Percentiles rank a stretch among this genome's conserved stretches.
These are phyloP conservation scores for Hapsidospora chrysogenum DNA, from an alignment of 495 filamentous ascomycete species.

Conservation along the genomic window DNA sequence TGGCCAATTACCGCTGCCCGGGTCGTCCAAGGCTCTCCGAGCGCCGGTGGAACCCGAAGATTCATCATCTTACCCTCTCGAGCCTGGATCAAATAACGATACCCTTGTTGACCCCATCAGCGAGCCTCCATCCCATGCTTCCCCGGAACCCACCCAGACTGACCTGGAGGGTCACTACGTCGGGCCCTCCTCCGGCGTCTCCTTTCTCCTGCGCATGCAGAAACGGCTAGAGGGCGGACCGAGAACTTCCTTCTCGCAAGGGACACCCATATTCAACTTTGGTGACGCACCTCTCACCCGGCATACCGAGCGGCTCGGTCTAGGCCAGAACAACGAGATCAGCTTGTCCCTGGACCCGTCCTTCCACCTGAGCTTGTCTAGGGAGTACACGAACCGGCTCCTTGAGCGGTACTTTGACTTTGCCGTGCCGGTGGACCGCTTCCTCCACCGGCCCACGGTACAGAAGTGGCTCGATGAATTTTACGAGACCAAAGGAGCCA, in stretches of 20 bases:
- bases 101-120: not conserved
- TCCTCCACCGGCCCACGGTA: constrained; percentile 18
- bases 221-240: constrained; percentile 9
- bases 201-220: constrained; percentile 11
- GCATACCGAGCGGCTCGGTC: not conserved
- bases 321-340: no score
- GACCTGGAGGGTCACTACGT: constrained; percentile 23
- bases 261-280: constrained; percentile 13
- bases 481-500: constrained; percentile 12
- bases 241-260: constrained; percentile 7
- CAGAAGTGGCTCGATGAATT: constrained; percentile 15
- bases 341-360: constrained; percentile 7
- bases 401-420: constrained; percentile 17
- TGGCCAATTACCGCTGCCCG: not conserved
- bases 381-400: constrained; percentile 10
- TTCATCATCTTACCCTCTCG: no score
- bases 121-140: constrained; percentile 17
- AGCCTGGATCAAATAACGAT: not conserved
- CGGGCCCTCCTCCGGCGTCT: constrained; percentile 12
- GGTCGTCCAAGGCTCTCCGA: no score
- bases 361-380: constrained; percentile 7
- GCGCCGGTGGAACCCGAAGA: no score
- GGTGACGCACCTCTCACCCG: constrained; percentile 9
- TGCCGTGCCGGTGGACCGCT: constrained; percentile 15
- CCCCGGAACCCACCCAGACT: constrained; percentile 21